A percentile compares a stretch with the other conserved stretches of the same genome.
Conservation (phyloP, 1,284 basidiomycete species). For the Ustilago hordei region DNA sequence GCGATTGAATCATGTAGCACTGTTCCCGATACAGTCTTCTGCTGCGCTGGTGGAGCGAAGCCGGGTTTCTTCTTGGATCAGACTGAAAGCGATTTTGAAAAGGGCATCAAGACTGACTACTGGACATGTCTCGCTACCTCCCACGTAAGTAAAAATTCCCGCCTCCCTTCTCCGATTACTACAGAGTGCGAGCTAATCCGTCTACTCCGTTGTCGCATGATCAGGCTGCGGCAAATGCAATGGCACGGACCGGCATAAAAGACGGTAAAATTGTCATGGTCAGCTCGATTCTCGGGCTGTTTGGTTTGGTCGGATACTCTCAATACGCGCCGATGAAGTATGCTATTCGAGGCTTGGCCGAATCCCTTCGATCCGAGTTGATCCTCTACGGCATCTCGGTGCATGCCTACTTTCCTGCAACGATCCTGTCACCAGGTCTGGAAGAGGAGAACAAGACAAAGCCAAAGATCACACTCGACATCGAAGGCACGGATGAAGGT, state of each 20-base stretch:
- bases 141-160: conserved; percentile 73
- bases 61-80: conserved; percentile 82
- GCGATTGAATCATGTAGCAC: conserved; percentile 59
- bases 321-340: conserved; percentile 90
- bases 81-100: conserved; percentile 75
- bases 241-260: conserved; percentile 76
- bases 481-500: conserved; percentile 83
- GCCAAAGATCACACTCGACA: conserved; percentile 81
- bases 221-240: conserved; percentile 79
- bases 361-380: conserved; percentile 85
- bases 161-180: neutral
- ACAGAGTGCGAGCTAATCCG: neutral
- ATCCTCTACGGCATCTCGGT: conserved; percentile 82
- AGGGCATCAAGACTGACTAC: conserved; percentile 72
- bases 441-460: conserved; percentile 85
- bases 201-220: neutral
- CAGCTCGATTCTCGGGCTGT: conserved; percentile 83
- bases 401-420: conserved; percentile 87
- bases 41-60: conserved; percentile 79
- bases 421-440: conserved; percentile 84
- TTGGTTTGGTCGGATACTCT: conserved; percentile 85
- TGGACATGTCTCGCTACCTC: conserved; percentile 79
- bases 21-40: conserved; percentile 78
- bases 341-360: conserved; percentile 88
- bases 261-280: conserved; percentile 82